Evolutionary conservation across 768 basidiomycete genomes (phyloP), one percentile per base, ranked within the genome.

Genomic region (Rhodocollybia butyracea): DNA sequence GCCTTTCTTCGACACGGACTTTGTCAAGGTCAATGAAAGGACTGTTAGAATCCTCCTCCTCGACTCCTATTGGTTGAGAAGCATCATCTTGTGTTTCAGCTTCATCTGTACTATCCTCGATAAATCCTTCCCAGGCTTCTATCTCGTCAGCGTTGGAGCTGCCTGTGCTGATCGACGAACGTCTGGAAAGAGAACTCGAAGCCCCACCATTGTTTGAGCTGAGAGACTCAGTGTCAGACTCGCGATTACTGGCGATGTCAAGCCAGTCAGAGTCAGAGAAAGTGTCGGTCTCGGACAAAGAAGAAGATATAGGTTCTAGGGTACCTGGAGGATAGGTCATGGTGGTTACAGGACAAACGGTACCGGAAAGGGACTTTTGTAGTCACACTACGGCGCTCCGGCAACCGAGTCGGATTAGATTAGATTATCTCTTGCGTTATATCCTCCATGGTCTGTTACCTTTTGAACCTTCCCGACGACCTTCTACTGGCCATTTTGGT

Each of bases 241-340:
- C 83, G 61, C 81, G 81, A 66, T 79, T 82, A 64, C 83, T 85
- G 29, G 86, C 73, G 61, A 91, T 79, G 63, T 91, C 89, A 64
- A 89, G 85, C 89, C 89, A 91, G 69, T 91, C 89, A 29, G 86
- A 89, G 73, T 91, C 89, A 36, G 88, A 91, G 59, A 82, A 68
- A 58, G 69, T 81, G 66, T 87, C 88, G 60, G 77, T 66, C 66
- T 89, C 88, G 62, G 85, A 82, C 68, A 82, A 74, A 53, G 75
- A 73, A 59, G 72, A 71, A 57, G 71, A 72, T 60, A 69, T 65
- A 57, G 65, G 67, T 59, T 76, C 67, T 61, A 67, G 54, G 31
- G 64, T 54, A 61, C 71, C 68, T 57, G 45, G 12, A 29, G 40
- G 24, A 8, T 64, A 69, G 63, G 67, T 68, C 70, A 73, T 71